Evolutionary conservation across 169 alveolate species (phyloP).

Genomic region (Plasmodium ovale): DNA sequence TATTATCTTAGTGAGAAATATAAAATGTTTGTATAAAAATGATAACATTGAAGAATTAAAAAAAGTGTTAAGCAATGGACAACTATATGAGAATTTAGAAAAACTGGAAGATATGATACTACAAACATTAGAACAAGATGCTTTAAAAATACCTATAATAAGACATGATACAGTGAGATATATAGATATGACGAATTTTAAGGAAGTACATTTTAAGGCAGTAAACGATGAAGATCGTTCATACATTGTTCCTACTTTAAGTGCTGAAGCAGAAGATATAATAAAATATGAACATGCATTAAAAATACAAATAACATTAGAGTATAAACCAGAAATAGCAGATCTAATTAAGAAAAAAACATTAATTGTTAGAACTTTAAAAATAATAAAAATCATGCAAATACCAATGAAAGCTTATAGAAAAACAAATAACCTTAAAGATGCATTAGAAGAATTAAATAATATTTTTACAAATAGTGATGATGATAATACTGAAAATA

Average conservation of each 20-base stretch:
- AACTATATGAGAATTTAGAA: slow-evolving; percentile 2
- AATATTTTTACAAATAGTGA: slow-evolving; percentile 4
- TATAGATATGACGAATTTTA: slow-evolving; percentile 22
- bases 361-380: slow-evolving; percentile 30
- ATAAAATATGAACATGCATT: slow-evolving; percentile 40
- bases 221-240: background rate
- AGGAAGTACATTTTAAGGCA: background rate
- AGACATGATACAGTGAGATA: background rate
- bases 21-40: slow-evolving; percentile 16
- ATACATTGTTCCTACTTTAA: slow-evolving; percentile 12
- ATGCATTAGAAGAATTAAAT: slow-evolving; percentile 30
- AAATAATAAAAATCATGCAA: slow-evolving; percentile 51
- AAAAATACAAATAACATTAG: slow-evolving; percentile 16
- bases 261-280: slow-evolving; percentile 25
- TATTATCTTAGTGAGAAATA: slow-evolving; percentile 12
- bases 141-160: slow-evolving; percentile 35
- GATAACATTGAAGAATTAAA: slow-evolving; percentile 44
- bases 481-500: background rate
- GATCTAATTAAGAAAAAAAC: slow-evolving; percentile 35
- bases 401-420: slow-evolving; percentile 29
- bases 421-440: background rate
- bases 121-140: slow-evolving; percentile 38
- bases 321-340: slow-evolving; percentile 15
- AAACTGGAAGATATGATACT: slow-evolving; percentile 15
- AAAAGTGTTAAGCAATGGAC: slow-evolving; percentile 30